A percentile compares a stretch with the other conserved stretches of the same genome.
Conservation (phyloP, 1,284 basidiomycete genomes). For the Phaffia rhodozyma region DNA sequence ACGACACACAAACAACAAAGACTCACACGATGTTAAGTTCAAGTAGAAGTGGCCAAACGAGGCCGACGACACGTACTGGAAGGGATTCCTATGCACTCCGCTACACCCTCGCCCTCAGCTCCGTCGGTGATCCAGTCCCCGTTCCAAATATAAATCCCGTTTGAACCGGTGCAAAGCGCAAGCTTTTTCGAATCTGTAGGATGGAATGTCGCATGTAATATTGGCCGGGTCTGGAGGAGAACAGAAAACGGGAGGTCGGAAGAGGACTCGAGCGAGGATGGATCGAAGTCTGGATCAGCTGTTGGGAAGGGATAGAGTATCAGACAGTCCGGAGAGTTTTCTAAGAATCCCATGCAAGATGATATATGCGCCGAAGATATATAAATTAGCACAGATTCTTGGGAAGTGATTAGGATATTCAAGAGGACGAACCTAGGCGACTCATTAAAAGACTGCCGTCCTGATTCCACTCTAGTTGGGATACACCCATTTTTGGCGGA, state of each 20-base stretch:
- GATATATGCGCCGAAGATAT: no score
- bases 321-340: constrained; percentile 6
- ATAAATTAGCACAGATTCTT: no score
- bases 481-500: constrained; percentile 49
- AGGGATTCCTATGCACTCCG: constrained; percentile 15
- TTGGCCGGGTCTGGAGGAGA: constrained; percentile 4
- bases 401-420: neutral
- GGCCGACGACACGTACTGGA: neutral
- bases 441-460: constrained; percentile 57
- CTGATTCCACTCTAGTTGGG: constrained; percentile 64
- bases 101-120: constrained; percentile 1
- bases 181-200: constrained; percentile 8
- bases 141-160: constrained; percentile 10
- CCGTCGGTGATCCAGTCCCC: constrained; percentile 9
- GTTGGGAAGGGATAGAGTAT: constrained; percentile 1
- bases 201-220: neutral
- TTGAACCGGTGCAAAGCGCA: neutral
- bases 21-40: neutral
- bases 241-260: neutral
- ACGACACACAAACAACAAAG: neutral
- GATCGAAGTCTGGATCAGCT: neutral
- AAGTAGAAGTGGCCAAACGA: neutral
- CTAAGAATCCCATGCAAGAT: neutral
- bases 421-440: constrained; percentile 46
- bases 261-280: neutral